Conservation (phyloP, 768 basidiomycete species). For the Calvatia gigantea region DNA sequence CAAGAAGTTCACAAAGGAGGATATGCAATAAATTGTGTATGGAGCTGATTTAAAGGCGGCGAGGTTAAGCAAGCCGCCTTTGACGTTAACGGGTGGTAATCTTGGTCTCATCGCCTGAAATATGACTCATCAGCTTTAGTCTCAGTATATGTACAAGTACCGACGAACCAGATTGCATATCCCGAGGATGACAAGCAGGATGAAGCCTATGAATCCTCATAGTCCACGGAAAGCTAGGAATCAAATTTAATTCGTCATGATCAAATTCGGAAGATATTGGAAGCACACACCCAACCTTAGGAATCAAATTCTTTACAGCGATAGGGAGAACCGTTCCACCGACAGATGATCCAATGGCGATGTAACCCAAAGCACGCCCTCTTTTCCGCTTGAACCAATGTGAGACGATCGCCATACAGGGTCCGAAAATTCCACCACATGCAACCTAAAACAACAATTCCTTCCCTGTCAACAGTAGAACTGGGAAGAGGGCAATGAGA, state of each 20-base stretch:
- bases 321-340: conserved; percentile 73
- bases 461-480: too few relatives aligned
- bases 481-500: too few relatives aligned
- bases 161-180: conserved; percentile 47
- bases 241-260: not conserved
- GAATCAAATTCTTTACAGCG: conserved; percentile 50
- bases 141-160: not conserved
- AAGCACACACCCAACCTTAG: conserved; percentile 37
- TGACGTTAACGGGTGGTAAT: conserved; percentile 47
- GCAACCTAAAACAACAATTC: conserved; percentile 31
- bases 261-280: not conserved
- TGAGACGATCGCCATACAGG: conserved; percentile 52
- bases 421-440: conserved; percentile 60
- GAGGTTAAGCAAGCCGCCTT: conserved; percentile 58
- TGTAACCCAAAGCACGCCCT: conserved; percentile 58
- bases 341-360: conserved; percentile 61
- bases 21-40: conserved; percentile 56
- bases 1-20: conserved; percentile 57
- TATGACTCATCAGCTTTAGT: not conserved
- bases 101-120: conserved; percentile 46
- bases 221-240: conserved; percentile 75
- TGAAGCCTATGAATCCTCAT: conserved; percentile 67
- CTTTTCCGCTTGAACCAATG: conserved; percentile 72
- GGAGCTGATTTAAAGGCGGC: conserved; percentile 47
- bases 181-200: conserved; percentile 48